Conservation (phyloP, 2,329 filamentous ascomycete genomes). For the Fusarium agapanthi region DNA sequence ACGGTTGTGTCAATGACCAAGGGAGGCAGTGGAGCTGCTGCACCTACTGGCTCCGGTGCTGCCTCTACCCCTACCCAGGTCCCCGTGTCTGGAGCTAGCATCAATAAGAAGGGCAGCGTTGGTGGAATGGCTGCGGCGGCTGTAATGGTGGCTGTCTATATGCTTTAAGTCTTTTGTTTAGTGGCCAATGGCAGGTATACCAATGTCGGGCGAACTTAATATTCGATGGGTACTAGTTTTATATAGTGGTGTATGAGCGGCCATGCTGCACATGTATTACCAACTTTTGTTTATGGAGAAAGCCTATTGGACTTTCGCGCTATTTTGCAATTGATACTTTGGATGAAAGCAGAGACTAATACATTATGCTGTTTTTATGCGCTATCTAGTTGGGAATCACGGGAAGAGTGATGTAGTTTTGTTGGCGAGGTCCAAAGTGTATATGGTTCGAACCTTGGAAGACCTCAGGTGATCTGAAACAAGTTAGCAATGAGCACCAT, state of each 20-base stretch:
- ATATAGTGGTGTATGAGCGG: background rate
- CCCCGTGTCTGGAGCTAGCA: slow-evolving; percentile 8
- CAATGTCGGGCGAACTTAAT: background rate
- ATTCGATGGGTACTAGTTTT: background rate
- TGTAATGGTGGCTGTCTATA: background rate
- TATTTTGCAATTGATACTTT: background rate
- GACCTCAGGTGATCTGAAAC: slow-evolving; percentile 35
- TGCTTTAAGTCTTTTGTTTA: background rate
- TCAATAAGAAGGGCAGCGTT: slow-evolving; percentile 9
- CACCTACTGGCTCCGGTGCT: slow-evolving; percentile 13
- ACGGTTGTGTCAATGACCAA: slow-evolving; percentile 4
- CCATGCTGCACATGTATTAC: background rate
- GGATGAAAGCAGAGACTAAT: rapidly evolving
- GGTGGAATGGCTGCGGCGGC: slow-evolving; percentile 1
- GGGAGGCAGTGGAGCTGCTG: slow-evolving; percentile 6
- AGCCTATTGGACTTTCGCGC: background rate
- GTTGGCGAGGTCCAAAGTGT: slow-evolving; percentile 57
- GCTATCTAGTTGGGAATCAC: slow-evolving; percentile 53
- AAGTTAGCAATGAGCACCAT: background rate
- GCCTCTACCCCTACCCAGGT: slow-evolving; percentile 15
- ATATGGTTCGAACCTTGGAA: slow-evolving; percentile 60
- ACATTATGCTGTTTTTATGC: background rate
- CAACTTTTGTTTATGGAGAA: background rate
- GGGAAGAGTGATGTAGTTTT: slow-evolving; percentile 63
- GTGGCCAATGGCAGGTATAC: background rate